These are phyloP conservation scores for Ciborinia camelliae DNA, from an alignment of 2,329 filamentous ascomycete species.

Conservation along the genomic window DNA sequence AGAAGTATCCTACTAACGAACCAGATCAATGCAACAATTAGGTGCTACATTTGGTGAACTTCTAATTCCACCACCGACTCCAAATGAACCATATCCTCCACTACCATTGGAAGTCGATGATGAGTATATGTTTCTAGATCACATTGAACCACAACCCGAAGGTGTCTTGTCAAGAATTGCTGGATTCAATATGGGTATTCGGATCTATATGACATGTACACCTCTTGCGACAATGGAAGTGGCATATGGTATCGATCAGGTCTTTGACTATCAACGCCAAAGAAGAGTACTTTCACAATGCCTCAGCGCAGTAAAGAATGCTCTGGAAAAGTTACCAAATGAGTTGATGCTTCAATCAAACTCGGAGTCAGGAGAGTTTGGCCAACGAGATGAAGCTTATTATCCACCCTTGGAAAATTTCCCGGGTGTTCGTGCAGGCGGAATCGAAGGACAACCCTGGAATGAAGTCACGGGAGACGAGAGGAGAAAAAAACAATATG, in stretches of 20 bases:
- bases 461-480: constrained; percentile 21
- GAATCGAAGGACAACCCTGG: constrained; percentile 35
- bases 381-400: constrained; percentile 49
- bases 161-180: constrained; percentile 67
- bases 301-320: constrained; percentile 65
- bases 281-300: constrained; percentile 68
- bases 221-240: constrained; percentile 75
- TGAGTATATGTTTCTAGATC: constrained; percentile 68
- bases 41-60: constrained; percentile 69
- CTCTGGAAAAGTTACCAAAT: constrained; percentile 63
- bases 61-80: constrained; percentile 72
- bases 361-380: constrained; percentile 42
- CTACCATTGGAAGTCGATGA: constrained; percentile 82
- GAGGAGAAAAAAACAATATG: constrained; percentile 65
- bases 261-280: constrained; percentile 76
- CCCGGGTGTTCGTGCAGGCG: constrained; percentile 34
- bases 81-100: constrained; percentile 72
- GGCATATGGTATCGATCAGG: constrained; percentile 72
- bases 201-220: constrained; percentile 78
- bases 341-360: constrained; percentile 57
- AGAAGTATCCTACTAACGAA: neutral
- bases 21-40: constrained; percentile 72
- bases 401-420: constrained; percentile 46
- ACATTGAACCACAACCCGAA: constrained; percentile 67
- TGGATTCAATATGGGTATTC: constrained; percentile 77